Base-by-base conservation (phyloP, 75 land plant genomes). In the Picea sitchensis region DNA sequence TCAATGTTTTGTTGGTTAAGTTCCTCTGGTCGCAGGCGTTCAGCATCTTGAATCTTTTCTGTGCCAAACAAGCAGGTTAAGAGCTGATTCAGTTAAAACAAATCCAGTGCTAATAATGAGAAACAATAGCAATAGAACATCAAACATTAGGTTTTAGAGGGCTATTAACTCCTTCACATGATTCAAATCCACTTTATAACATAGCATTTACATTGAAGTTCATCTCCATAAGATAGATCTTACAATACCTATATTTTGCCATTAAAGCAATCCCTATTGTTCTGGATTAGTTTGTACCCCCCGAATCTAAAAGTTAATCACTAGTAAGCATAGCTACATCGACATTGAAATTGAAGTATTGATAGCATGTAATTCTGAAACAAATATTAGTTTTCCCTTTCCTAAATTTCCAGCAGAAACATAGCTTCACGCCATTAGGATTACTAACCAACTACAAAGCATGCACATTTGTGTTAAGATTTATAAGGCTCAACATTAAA, bases 1-100 rank as follows among this genome's bases (percentile, higher is more conserved):
- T 97, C 99, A 79, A 97, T 95, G 78, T 97, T 97, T 82, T 97
- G 99, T 59, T 97, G 99, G 85, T 97, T 97, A 31, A 97, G 74
- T 80, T 97, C 99, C 81, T 97, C 99, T 71, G 99, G 99, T 15
- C 94, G 93, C 54, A 97, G 90, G 47, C 88, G 78, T 77, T 97
- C 99, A 31, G 89, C 77, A 75, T 93, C 95, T 58, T 86, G 90
- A 77, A 83, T 82, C 79, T 85, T 88, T 8, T 72, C 96, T 92
- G 75, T 31, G 13, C n/a, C 9, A 47, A 77, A 47, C 26, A 44
- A 71, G 18, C 3, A 20, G n/a, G n/a, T 71, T 41, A 71, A 71
- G 20, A n/a, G 44, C 11, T 44, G n/a, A 41, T 36, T 36, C 7
- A 20, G 74, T 71, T 47, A 44, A 5, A 71, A n/a, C 51, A 44